Conservation (phyloP, 192 early-diverging fungal species). For the Lunasporangiospora selenospora region DNA sequence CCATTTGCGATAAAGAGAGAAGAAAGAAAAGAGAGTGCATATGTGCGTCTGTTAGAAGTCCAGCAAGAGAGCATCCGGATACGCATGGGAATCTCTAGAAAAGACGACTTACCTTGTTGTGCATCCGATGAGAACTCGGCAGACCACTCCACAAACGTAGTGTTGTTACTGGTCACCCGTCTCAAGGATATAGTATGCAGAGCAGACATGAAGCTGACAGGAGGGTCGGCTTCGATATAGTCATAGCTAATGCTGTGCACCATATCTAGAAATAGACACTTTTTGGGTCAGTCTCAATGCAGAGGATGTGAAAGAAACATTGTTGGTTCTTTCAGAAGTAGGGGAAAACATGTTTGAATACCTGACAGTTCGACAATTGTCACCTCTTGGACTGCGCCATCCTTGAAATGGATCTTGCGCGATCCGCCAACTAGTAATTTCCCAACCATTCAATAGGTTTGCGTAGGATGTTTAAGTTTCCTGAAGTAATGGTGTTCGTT, state of each 20-base stretch:
- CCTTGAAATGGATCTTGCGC: conserved; percentile 57
- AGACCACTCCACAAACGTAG: conserved; percentile 66
- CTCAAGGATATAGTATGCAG: conserved; percentile 57
- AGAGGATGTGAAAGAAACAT: background rate
- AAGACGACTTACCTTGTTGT: conserved; percentile 35
- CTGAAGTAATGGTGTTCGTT: background rate
- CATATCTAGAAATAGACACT: too few relatives aligned
- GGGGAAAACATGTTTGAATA: too few relatives aligned
- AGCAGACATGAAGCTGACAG: conserved; percentile 59
- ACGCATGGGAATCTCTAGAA: background rate
- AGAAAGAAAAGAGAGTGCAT: conserved; percentile 2
- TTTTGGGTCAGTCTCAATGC: too few relatives aligned
- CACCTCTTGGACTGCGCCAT: conserved; percentile 63
- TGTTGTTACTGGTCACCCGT: conserved; percentile 57
- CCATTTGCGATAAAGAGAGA: too few relatives aligned
- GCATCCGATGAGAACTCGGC: conserved; percentile 62
- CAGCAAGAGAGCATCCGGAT: background rate
- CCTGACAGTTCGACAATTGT: conserved; percentile 60
- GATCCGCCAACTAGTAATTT: conserved; percentile 53
- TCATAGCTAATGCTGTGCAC: conserved; percentile 60
- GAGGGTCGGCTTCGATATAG: conserved; percentile 59
- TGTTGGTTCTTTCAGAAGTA: too few relatives aligned
- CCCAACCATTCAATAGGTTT: background rate
- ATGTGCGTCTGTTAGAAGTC: background rate
- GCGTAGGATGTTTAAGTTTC: background rate